Percentiles rank a stretch among this genome's conserved stretches.
Conservation (phyloP, 371 early-diverging fungal species). For the Apophysomyces elegans region DNA sequence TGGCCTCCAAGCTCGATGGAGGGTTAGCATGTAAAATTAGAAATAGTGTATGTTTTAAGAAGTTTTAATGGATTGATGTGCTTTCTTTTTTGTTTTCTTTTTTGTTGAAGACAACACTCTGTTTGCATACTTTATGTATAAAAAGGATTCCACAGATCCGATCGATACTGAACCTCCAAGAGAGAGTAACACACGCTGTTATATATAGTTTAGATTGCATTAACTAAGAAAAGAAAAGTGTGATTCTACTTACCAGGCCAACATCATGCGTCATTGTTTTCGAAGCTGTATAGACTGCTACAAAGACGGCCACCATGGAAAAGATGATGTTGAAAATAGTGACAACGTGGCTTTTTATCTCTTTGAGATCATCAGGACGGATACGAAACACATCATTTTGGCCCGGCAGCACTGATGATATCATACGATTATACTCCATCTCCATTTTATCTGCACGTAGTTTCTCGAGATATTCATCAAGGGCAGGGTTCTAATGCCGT, state of each 20-base stretch:
- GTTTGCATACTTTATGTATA: conserved; percentile 46
- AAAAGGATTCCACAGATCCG: conserved; percentile 56
- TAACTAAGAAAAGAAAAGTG: background rate
- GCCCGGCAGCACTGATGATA: conserved; percentile 35
- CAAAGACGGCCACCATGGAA: conserved; percentile 67
- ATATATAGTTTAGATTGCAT: background rate
- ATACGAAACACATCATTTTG: conserved; percentile 37
- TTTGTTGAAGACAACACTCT: conserved; percentile 25
- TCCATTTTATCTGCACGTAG: conserved; percentile 37
- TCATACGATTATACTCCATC: conserved; percentile 40
- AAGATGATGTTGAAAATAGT: conserved; percentile 68
- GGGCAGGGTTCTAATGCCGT: conserved; percentile 31
- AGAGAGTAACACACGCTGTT: conserved; percentile 57
- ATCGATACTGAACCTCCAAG: conserved; percentile 58
- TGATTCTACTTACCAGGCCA: conserved; percentile 54
- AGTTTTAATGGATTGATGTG: background rate
- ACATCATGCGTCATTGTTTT: conserved; percentile 56
- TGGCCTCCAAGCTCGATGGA: conserved; percentile 60
- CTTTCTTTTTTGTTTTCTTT: conserved; percentile 20
- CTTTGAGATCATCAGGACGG: conserved; percentile 50
- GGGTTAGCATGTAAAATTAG: background rate
- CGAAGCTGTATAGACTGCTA: conserved; percentile 60
- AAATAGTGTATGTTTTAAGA: background rate
- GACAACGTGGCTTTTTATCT: conserved; percentile 53
- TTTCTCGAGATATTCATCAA: conserved; percentile 37